Conservation (phyloP, 2,329 filamentous ascomycete genomes). For the Teratosphaeria pseudoeucalypti region DNA sequence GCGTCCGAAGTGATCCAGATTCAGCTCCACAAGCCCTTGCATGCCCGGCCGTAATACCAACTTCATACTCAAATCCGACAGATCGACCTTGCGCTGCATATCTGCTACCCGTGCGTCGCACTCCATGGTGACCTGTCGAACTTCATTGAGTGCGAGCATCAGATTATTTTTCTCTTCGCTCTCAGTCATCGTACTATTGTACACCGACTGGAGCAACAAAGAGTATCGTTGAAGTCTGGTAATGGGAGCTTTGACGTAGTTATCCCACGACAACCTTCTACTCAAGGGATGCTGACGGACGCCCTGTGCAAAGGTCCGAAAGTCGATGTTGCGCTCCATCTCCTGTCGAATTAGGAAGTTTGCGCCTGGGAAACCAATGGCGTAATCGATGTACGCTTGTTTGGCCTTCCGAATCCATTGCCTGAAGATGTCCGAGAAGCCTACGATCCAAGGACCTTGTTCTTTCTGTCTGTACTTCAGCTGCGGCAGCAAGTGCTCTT, state of each 20-base stretch:
- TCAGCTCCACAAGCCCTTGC: slow-evolving; percentile 69
- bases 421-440: slow-evolving; percentile 93
- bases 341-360: slow-evolving; percentile 77
- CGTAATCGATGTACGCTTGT: slow-evolving; percentile 82
- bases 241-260: slow-evolving; percentile 85
- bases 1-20: slow-evolving; percentile 86
- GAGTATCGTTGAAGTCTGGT: slow-evolving; percentile 85
- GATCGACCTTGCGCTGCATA: slow-evolving; percentile 78
- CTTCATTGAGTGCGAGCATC: slow-evolving; percentile 76
- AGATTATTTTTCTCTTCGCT: slow-evolving; percentile 85
- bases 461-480: slow-evolving; percentile 95
- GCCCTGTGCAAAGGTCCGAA: slow-evolving; percentile 74
- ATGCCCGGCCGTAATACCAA: slow-evolving; percentile 79
- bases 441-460: slow-evolving; percentile 86
- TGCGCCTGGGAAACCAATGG: slow-evolving; percentile 74
- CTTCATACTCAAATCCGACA: slow-evolving; percentile 74
- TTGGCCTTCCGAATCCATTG: slow-evolving; percentile 97
- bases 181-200: slow-evolving; percentile 73
- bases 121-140: slow-evolving; percentile 77
- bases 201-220: slow-evolving; percentile 69
- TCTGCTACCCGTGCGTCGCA: slow-evolving; percentile 90
- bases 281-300: slow-evolving; percentile 69
- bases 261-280: slow-evolving; percentile 82
- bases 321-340: slow-evolving; percentile 71
- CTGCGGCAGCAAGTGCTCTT: slow-evolving; percentile 82